Base-by-base conservation (phyloP, 2,329 filamentous ascomycete genomes). In the Pyrenochaeta sp. region DNA sequence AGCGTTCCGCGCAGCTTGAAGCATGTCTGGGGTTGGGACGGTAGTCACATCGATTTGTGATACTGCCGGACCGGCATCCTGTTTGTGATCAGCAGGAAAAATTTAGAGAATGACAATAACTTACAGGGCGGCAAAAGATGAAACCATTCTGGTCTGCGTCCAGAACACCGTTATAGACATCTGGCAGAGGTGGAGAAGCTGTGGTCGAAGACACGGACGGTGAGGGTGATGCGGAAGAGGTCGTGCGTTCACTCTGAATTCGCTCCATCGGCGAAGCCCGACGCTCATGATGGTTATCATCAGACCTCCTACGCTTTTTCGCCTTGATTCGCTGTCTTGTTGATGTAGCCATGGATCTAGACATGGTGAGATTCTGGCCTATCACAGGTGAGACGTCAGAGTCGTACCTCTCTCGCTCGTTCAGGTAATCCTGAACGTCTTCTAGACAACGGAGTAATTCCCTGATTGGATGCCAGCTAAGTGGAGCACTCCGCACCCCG, bases 381-480 rank as follows among this genome's bases (percentile, higher is more conserved):
- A 9, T 20, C 4, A 14, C 13, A 3, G 36, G 8, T 13, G 17
- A 14, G 13, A 26, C 19, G 11, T 29, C 14, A 10, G 15, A 10
- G 14, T 20, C 55, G 41, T 51, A 68, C 67, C 55, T 55, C 11
- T 62, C 45, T 21, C 58, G 52, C 10, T 19, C 18, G 2, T 73
- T 69, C 0, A 78, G 49, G 36, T 79, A 78, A 2, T 60, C 58
- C 36, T 79, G 77, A 0, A 79, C 61, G 1, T 65, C 45, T 35
- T 74, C 67, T 0, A 77, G 59, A 23, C 71, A 72, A 5, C 57
- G 35, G 0, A 49, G 46, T 0, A 79, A 64, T 36, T 78, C 76
- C 0, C 60, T 42, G 0, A 78, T 22, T 1, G 48, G 26, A 38
- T 79, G 77, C 76, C 76, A 79, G 5, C 72, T 75, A 3, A 71